Conservation (phyloP, 2,329 filamentous ascomycete genomes). For the Cladosporium sp. region DNA sequence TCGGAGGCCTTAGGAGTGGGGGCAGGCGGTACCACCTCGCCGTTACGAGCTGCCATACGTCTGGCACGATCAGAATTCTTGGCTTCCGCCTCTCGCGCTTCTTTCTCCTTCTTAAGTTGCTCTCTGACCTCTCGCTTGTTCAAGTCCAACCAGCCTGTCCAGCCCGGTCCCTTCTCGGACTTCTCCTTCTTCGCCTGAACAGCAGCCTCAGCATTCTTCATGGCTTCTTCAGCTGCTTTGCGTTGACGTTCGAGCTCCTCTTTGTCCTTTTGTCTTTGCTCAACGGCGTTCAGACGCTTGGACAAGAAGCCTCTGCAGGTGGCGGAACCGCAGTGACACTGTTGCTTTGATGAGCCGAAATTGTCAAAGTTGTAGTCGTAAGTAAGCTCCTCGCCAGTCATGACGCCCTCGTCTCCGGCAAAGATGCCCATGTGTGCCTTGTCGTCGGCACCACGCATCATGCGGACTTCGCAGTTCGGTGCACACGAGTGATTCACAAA, state of each 20-base stretch:
- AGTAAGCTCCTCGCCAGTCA: constrained; percentile 92
- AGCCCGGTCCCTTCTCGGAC: constrained; percentile 28
- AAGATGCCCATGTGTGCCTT: constrained; percentile 97
- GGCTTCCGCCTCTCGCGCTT: constrained; percentile 31
- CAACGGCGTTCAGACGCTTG: constrained; percentile 33
- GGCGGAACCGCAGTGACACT: constrained; percentile 61
- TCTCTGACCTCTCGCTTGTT: constrained; percentile 33
- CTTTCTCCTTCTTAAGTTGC: constrained; percentile 31
- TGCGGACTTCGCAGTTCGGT: constrained; percentile 77
- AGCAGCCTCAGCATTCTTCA: constrained; percentile 32
- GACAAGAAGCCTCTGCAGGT: constrained; percentile 61
- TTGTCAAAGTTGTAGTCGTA: constrained; percentile 81
- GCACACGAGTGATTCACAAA: constrained; percentile 98
- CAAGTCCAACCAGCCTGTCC: constrained; percentile 35
- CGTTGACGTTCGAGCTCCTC: constrained; percentile 31
- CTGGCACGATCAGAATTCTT: constrained; percentile 32
- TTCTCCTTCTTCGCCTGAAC: constrained; percentile 31
- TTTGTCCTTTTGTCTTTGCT: constrained; percentile 33
- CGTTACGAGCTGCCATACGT: constrained; percentile 27
- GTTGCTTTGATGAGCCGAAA: constrained; percentile 44
- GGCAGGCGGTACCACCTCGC: constrained; percentile 17
- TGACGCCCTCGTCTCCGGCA: constrained; percentile 83
- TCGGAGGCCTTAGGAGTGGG: constrained; percentile 6
- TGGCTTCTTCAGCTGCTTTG: constrained; percentile 30
- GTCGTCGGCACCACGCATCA: constrained; percentile 69